Base-by-base conservation (phyloP, 2,329 filamentous ascomycete genomes). In the Nemania serpens region DNA sequence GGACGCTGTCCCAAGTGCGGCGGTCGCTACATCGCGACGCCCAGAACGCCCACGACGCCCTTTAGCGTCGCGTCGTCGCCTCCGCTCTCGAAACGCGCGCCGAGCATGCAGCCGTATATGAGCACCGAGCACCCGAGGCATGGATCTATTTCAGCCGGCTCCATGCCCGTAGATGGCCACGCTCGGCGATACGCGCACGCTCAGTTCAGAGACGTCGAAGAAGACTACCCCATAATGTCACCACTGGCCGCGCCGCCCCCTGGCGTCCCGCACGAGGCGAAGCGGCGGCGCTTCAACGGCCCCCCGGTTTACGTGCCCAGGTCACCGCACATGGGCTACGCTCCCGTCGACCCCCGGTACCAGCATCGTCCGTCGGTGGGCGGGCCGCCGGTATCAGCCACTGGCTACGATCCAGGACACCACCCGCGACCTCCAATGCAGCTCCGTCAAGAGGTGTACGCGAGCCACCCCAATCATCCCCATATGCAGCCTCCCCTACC, bases 1-100 rank as follows among this genome's bases (percentile, higher is more conserved):
- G 78, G 78, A 22, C 80, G 84, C 66, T 94, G 91, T 72, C 79
- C 82, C 36, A 91, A 88, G 79, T 93, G 91, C 68, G 87, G 88
- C 62, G 90, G 90, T 12, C 81, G 86, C 11, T 87, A 82, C 70
- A 86, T 88, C 69, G 82, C 83, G 53, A 85, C 86, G 5, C 85
- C 87, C 0, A 80, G 81, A 41, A 88, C 86, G 9, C 85, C 87
- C 0, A 82, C 77, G 15, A 82, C 79, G 2, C 79, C 82, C 1
- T 78, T 79, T 55, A 70, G 74, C 17, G 75, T 73, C 3, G 74
- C 78, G 2, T 72, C 76, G 2, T 70, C 74, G 7, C 68, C 73
- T 5, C 66, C 71, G 10, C 55, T 68, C 25, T 43, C 41, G 4
- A 69, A 66, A 54, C 63, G 61, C n/a, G 52, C 62, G 11, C 34